Percentiles rank a stretch among this genome's conserved stretches.
Conservation (phyloP, 192 early-diverging fungal genomes). For the Obelidium mucronatum region DNA sequence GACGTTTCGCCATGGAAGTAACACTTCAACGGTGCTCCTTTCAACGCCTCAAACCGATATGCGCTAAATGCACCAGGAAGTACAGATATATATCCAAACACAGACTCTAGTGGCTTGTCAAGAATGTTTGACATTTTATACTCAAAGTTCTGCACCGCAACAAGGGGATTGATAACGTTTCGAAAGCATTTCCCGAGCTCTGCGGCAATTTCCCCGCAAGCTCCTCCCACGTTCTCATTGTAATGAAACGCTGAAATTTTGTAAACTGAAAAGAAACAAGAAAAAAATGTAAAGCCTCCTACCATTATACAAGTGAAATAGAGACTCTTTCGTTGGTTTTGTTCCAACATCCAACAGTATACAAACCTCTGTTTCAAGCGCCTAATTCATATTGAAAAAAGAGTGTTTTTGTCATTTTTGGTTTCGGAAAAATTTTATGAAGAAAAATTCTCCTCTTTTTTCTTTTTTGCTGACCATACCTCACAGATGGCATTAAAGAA, state of each 20-base stretch:
- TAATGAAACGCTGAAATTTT: constrained; percentile 62
- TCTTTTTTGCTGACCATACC: constrained; percentile 2
- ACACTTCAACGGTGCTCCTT: constrained; percentile 69
- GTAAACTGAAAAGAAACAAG: not conserved
- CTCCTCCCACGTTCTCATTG: constrained; percentile 74
- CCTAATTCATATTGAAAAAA: not conserved
- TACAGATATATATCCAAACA: constrained; percentile 96
- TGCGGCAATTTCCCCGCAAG: constrained; percentile 79
- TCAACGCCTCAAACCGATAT: constrained; percentile 77
- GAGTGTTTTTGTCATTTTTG: too few species aligned
- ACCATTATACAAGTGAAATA: constrained; percentile 59
- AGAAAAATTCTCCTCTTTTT: not conserved
- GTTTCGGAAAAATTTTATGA: too few species aligned
- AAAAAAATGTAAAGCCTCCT: not conserved
- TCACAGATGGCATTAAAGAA: constrained; percentile 80
- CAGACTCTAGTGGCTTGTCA: constrained; percentile 84
- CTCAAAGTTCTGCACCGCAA: constrained; percentile 85
- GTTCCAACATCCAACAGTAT: constrained; percentile 82
- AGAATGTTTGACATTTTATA: constrained; percentile 90
- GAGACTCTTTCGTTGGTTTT: constrained; percentile 63
- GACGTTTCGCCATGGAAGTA: constrained; percentile 81
- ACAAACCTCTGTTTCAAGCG: constrained; percentile 71
- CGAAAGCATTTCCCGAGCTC: constrained; percentile 64
- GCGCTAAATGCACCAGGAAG: constrained; percentile 88
- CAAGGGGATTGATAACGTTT: constrained; percentile 74